Evolutionary conservation across 2,329 filamentous ascomycete species (phyloP).

Genomic region (Leptodontidium sp.): DNA sequence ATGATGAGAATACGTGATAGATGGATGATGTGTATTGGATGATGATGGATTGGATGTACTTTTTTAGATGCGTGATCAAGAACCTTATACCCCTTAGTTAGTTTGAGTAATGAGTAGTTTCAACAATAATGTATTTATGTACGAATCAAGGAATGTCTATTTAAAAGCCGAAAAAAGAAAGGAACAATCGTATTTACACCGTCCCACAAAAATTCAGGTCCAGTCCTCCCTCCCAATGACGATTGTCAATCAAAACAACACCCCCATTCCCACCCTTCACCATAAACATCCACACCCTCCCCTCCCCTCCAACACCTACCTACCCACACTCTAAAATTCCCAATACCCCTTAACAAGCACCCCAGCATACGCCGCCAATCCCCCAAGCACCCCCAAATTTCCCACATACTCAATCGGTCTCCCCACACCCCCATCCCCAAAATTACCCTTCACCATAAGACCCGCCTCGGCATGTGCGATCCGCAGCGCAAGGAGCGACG

Average conservation of each 20-base stretch:
- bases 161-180: not conserved
- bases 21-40: not conserved
- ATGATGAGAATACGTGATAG: conserved; percentile 31
- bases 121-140: not conserved
- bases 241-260: not conserved
- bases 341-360: conserved; percentile 33
- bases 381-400: conserved; percentile 26
- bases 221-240: not conserved
- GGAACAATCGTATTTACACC: not conserved
- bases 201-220: not conserved
- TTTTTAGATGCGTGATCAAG: not conserved
- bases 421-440: conserved; percentile 31
- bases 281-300: not conserved
- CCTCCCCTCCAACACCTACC: not conserved
- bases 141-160: not conserved
- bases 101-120: conserved; percentile 1
- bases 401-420: conserved; percentile 34
- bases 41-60: not conserved
- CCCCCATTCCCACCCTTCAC: not conserved
- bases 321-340: conserved; percentile 25
- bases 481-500: conserved; percentile 26
- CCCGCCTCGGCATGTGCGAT: conserved; percentile 31
- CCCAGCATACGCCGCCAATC: conserved; percentile 28
- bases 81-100: conserved; percentile 16
- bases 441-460: conserved; percentile 27